Evolutionary conservation across 495 filamentous ascomycete genomes (phyloP).

Genomic region (Penicillium waksmanii): DNA sequence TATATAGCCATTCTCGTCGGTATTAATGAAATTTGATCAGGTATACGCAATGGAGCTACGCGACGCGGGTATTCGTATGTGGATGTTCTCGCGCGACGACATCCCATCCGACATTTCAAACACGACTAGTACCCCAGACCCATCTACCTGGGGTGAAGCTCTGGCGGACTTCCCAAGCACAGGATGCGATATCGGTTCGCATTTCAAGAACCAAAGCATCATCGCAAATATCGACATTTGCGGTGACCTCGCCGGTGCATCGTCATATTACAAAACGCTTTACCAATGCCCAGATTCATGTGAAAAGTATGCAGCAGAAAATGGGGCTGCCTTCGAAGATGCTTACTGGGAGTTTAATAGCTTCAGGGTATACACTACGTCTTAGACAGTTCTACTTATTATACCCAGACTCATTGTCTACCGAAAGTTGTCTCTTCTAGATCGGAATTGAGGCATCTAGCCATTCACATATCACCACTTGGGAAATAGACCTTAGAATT

Average conservation of each 20-base stretch:
- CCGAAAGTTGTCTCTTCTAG: no score
- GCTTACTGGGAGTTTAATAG: slow-evolving; percentile 44
- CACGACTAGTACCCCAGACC: slow-evolving; percentile 33
- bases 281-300: slow-evolving; percentile 33
- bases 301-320: slow-evolving; percentile 25
- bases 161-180: slow-evolving; percentile 44
- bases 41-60: slow-evolving; percentile 45
- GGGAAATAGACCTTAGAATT: neutral
- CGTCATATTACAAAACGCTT: slow-evolving; percentile 21
- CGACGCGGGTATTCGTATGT: slow-evolving; percentile 41
- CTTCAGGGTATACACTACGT: slow-evolving; percentile 33
- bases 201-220: slow-evolving; percentile 42
- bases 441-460: no score
- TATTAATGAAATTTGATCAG: slow-evolving; percentile 4
- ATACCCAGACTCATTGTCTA: neutral
- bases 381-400: neutral
- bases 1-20: neutral
- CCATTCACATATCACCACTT: neutral
- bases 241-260: slow-evolving; percentile 29
- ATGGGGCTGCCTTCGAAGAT: slow-evolving; percentile 27
- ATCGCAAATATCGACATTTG: slow-evolving; percentile 44
- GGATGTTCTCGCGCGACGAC: slow-evolving; percentile 39
- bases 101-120: slow-evolving; percentile 38
- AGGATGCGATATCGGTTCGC: slow-evolving; percentile 35
- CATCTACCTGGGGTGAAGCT: slow-evolving; percentile 35